These are phyloP conservation scores for Penicillium samsonianum DNA, from an alignment of 495 filamentous ascomycete genomes.

Conservation along the genomic window DNA sequence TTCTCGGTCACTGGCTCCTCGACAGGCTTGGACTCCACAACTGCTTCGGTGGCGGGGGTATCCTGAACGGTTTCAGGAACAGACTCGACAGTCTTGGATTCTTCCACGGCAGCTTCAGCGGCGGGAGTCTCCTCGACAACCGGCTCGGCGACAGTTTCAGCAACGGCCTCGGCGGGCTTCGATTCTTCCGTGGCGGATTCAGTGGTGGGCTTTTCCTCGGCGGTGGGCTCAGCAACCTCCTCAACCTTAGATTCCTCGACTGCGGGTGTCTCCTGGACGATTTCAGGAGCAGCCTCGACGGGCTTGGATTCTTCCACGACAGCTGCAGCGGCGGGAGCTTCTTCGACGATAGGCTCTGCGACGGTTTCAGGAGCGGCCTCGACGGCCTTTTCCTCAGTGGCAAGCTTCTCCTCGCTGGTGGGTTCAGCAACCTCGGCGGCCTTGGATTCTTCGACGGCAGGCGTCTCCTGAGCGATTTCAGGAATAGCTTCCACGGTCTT, in stretches of 20 bases:
- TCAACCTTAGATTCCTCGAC: slow-evolving; percentile 16
- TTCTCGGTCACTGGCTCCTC: slow-evolving; percentile 18
- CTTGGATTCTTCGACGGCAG: background rate
- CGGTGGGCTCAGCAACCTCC: slow-evolving; percentile 11
- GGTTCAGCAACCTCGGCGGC: background rate
- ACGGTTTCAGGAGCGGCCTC: background rate
- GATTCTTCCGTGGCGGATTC: slow-evolving; percentile 1
- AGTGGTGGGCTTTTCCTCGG: slow-evolving; percentile 17
- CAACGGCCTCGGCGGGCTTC: background rate
- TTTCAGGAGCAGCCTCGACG: background rate
- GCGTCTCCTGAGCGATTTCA: background rate
- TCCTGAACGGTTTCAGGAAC: background rate
- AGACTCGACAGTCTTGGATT: background rate
- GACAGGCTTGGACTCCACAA: background rate
- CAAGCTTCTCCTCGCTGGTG: background rate
- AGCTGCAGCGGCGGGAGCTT: background rate
- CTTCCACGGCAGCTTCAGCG: background rate
- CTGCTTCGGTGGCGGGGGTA: background rate
- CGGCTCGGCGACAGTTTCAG: background rate
- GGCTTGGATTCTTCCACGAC: background rate
- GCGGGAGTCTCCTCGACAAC: background rate
- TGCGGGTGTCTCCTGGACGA: slow-evolving; percentile 14
- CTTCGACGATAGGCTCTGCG: background rate
- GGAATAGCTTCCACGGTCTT: background rate
- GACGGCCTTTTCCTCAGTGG: background rate